phyloP scores from a whole-genome alignment of 768 basidiomycete genomes.

The Omphalotus guepiniiformis region DNA sequence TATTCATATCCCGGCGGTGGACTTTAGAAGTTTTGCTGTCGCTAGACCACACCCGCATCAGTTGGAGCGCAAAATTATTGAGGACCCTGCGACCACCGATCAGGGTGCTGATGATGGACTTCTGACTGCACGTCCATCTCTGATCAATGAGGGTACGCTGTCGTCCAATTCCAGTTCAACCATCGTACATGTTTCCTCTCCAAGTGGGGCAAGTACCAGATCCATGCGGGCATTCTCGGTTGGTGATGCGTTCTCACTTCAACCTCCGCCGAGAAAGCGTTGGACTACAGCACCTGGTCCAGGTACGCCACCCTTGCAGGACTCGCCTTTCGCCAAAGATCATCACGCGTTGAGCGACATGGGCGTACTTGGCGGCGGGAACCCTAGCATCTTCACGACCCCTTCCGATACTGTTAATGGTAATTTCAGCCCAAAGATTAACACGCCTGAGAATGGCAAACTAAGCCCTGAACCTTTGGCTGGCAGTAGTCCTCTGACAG shows the following conservation, averaged over 20 bases:
- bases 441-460: background rate
- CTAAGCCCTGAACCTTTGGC: constrained; percentile 2
- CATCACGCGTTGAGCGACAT: constrained; percentile 3
- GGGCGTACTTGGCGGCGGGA: constrained; percentile 4
- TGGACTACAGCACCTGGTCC: constrained; percentile 6
- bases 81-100: constrained; percentile 4
- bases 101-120: constrained; percentile 20
- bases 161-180: constrained; percentile 1
- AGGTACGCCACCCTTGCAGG: background rate
- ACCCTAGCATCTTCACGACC: constrained; percentile 3
- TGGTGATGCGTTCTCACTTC: constrained; percentile 24
- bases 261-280: constrained; percentile 28
- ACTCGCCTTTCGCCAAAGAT: constrained; percentile 4
- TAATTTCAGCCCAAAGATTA: too few relatives aligned
- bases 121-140: constrained; percentile 1
- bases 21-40: background rate
- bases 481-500: constrained; percentile 1
- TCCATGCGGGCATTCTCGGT: constrained; percentile 26
- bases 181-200: background rate
- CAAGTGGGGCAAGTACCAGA: constrained; percentile 9
- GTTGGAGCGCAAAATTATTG: constrained; percentile 33
- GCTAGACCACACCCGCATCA: constrained; percentile 15
- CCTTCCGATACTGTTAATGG: too few relatives aligned
- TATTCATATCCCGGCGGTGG: constrained; percentile 13
- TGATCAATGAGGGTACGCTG: background rate